Evolutionary conservation across 2,329 filamentous ascomycete species (phyloP).

Genomic region (Fusarium sp.): DNA sequence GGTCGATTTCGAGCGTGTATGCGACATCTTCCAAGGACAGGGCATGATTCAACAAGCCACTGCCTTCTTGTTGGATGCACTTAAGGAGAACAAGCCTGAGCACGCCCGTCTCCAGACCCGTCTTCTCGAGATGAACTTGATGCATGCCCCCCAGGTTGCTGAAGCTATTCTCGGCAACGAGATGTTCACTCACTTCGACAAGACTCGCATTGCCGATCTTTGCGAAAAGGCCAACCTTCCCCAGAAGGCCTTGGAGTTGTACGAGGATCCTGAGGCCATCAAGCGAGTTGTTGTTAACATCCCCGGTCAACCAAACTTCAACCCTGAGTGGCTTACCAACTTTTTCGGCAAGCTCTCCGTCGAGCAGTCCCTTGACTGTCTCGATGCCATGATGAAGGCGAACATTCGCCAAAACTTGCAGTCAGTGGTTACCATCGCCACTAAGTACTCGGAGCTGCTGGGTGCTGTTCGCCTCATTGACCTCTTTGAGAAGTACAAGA

Average conservation of each 20-base stretch:
- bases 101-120: constrained; percentile 94
- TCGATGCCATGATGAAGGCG: constrained; percentile 94
- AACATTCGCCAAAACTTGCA: constrained; percentile 98
- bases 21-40: constrained; percentile 98
- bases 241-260: constrained; percentile 91
- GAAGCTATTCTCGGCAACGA: constrained; percentile 98
- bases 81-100: constrained; percentile 94
- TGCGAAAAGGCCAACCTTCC: constrained; percentile 93
- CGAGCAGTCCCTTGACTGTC: constrained; percentile 91
- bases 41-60: constrained; percentile 98
- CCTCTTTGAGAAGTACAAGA: constrained; percentile 97
- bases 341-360: constrained; percentile 97
- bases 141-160: constrained; percentile 96
- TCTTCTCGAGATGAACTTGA: constrained; percentile 95
- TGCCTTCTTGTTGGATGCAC: constrained; percentile 94
- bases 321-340: constrained; percentile 87
- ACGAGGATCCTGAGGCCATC: constrained; percentile 87
- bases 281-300: constrained; percentile 92
- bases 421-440: constrained; percentile 92
- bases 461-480: constrained; percentile 90
- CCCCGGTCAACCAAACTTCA: constrained; percentile 83
- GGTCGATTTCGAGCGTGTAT: constrained; percentile 92
- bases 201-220: constrained; percentile 84
- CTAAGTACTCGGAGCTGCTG: constrained; percentile 96
- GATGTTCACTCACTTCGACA: constrained; percentile 98